These are phyloP conservation scores for Aspergillus hancockii DNA, from an alignment of 495 filamentous ascomycete genomes.

Conservation along the genomic window DNA sequence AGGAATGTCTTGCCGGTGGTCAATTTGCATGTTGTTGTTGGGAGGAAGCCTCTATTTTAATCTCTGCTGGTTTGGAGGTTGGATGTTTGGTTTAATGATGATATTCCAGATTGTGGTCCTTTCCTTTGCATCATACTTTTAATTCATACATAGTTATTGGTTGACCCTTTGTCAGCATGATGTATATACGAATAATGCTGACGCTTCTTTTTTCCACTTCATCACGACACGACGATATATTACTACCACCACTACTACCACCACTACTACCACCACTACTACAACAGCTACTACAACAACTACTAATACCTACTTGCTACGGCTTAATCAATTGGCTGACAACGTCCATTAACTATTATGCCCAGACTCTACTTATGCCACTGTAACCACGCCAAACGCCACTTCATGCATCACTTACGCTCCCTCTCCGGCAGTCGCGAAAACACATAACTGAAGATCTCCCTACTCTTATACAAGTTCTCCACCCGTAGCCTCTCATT, in stretches of 20 bases:
- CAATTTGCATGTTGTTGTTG: constrained; percentile 25
- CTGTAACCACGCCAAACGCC: neutral
- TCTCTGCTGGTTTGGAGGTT: neutral
- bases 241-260: too few relatives aligned
- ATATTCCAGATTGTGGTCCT: neutral
- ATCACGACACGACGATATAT: too few relatives aligned
- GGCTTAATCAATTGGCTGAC: too few relatives aligned
- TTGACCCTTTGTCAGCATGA: neutral
- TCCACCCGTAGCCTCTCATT: constrained; percentile 86
- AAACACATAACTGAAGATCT: constrained; percentile 90
- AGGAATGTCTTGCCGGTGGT: constrained; percentile 17
- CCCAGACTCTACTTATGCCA: neutral
- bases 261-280: too few relatives aligned
- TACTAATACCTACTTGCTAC: too few relatives aligned
- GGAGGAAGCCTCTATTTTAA: constrained; percentile 10
- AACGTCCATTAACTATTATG: neutral
- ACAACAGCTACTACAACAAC: too few relatives aligned
- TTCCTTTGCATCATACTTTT: neutral
- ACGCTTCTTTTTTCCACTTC: neutral
- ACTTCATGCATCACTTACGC: neutral
- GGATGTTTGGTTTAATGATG: neutral
- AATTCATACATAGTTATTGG: neutral
- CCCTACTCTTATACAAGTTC: constrained; percentile 87
- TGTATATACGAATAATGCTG: neutral
- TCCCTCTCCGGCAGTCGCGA: constrained; percentile 58